These are phyloP conservation scores for Pseudogymnoascus sp. DNA, from an alignment of 2,329 filamentous ascomycete species.

Conservation along the genomic window DNA sequence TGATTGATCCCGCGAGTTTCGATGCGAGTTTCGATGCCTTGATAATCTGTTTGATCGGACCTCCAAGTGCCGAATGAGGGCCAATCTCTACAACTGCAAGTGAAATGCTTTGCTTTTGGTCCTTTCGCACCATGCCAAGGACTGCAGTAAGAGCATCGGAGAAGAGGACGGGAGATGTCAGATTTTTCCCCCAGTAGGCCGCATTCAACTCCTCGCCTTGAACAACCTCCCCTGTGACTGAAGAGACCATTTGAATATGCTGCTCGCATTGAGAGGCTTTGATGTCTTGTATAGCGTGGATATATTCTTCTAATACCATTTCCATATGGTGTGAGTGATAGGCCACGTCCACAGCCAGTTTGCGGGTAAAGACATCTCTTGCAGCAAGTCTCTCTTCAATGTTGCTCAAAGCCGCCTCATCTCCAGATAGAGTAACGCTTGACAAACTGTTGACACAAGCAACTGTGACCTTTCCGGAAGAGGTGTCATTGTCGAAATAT, in stretches of 20 bases:
- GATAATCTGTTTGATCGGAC: slow-evolving; percentile 27
- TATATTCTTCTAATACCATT: slow-evolving; percentile 23
- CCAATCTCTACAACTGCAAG: slow-evolving; percentile 18
- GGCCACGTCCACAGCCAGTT: slow-evolving; percentile 21
- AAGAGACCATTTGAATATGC: background rate
- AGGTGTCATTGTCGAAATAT: background rate
- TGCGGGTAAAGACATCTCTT: slow-evolving; percentile 16
- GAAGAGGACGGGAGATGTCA: slow-evolving; percentile 38
- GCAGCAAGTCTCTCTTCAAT: slow-evolving; percentile 12
- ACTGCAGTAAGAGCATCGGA: slow-evolving; percentile 10
- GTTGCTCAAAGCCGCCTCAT: slow-evolving; percentile 12
- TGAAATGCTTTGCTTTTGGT: background rate
- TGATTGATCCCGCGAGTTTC: background rate
- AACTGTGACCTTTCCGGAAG: slow-evolving; percentile 21
- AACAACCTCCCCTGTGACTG: slow-evolving; percentile 13
- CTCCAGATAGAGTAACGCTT: slow-evolving; percentile 24
- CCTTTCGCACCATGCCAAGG: background rate
- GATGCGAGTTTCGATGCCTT: background rate
- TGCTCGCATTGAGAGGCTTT: background rate
- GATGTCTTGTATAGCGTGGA: background rate
- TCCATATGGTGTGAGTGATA: slow-evolving; percentile 32
- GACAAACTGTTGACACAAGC: slow-evolving; percentile 26
- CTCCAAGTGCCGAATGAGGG: slow-evolving; percentile 31
- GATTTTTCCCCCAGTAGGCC: slow-evolving; percentile 39
- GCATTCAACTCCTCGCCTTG: slow-evolving; percentile 3